These are phyloP conservation scores for Russula sp. DNA, from an alignment of 768 basidiomycete genomes.

Conservation along the genomic window DNA sequence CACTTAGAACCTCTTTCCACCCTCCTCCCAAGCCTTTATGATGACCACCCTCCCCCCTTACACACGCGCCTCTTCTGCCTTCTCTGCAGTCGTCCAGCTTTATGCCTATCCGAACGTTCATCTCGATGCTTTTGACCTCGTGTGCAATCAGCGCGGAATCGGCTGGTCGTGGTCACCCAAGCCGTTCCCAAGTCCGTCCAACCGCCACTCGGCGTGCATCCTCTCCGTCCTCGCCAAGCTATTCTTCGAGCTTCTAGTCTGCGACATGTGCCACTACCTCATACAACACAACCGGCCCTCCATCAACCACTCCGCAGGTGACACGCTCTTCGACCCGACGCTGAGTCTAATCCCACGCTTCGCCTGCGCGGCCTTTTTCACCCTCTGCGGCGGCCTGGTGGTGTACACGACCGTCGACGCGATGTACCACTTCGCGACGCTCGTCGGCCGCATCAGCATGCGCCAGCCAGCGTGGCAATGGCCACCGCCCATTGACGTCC, in stretches of 20 bases:
- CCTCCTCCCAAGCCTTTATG: no score
- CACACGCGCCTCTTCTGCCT: no score
- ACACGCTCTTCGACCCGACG: conserved; percentile 13
- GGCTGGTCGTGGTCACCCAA: conserved; percentile 21
- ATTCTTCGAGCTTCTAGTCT: neutral
- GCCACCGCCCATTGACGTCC: no score
- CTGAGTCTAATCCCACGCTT: neutral
- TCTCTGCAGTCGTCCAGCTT: no score
- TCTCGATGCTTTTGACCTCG: conserved; percentile 16
- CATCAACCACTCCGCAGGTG: conserved; percentile 4
- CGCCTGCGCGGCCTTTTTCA: neutral
- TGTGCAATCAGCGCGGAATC: conserved; percentile 14
- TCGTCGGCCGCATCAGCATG: neutral
- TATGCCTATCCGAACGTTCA: no score
- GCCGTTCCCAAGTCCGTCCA: neutral
- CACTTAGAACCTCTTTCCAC: no score
- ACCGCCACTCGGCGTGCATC: neutral
- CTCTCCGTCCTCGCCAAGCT: neutral
- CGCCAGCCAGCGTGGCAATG: no score
- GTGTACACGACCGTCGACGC: conserved; percentile 16
- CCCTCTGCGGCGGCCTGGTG: conserved; percentile 10
- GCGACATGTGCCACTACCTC: conserved; percentile 2
- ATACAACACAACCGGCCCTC: conserved; percentile 6
- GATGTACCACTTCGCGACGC: conserved; percentile 24
- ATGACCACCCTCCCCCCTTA: no score